Evolutionary conservation across 2,329 filamentous ascomycete genomes (phyloP).

Genomic region (Sarocladiaceae sp.): DNA sequence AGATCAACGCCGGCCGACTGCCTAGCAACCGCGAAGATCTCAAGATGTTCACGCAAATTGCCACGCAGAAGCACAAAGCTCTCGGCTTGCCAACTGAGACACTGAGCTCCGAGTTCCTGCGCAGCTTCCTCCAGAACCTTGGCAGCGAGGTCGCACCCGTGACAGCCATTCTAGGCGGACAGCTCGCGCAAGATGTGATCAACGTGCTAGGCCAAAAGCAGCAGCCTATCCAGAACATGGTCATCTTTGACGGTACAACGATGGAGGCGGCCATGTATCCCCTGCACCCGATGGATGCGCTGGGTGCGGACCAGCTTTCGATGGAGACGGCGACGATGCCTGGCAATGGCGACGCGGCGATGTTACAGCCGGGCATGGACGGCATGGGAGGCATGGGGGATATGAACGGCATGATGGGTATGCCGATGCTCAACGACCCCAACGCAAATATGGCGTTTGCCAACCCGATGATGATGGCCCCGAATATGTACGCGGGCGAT

Average conservation of each 20-base stretch:
- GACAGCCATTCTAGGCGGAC: slow-evolving; percentile 80
- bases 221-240: slow-evolving; percentile 92
- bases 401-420: slow-evolving; percentile 16
- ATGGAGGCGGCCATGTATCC: slow-evolving; percentile 76
- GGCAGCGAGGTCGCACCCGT: slow-evolving; percentile 80
- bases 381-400: slow-evolving; percentile 16
- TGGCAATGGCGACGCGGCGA: slow-evolving; percentile 13
- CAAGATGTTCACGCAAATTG: slow-evolving; percentile 67
- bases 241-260: slow-evolving; percentile 81
- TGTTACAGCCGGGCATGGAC: slow-evolving; percentile 14
- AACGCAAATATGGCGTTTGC: background rate
- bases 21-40: slow-evolving; percentile 61
- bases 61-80: slow-evolving; percentile 70
- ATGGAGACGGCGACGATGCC: background rate
- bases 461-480: slow-evolving; percentile 7
- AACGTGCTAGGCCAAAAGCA: slow-evolving; percentile 87
- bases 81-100: slow-evolving; percentile 64
- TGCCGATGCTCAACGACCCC: slow-evolving; percentile 16
- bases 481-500: background rate
- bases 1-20: slow-evolving; percentile 44
- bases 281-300: slow-evolving; percentile 61
- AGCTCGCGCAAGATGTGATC: slow-evolving; percentile 93
- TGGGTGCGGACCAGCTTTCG: slow-evolving; percentile 40
- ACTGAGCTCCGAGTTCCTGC: slow-evolving; percentile 64
- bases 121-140: slow-evolving; percentile 81